Evolutionary conservation across 2,329 filamentous ascomycete species (phyloP), one percentile per base, ranked within the genome.

Genomic region (Gaeumannomyces tritici): DNA sequence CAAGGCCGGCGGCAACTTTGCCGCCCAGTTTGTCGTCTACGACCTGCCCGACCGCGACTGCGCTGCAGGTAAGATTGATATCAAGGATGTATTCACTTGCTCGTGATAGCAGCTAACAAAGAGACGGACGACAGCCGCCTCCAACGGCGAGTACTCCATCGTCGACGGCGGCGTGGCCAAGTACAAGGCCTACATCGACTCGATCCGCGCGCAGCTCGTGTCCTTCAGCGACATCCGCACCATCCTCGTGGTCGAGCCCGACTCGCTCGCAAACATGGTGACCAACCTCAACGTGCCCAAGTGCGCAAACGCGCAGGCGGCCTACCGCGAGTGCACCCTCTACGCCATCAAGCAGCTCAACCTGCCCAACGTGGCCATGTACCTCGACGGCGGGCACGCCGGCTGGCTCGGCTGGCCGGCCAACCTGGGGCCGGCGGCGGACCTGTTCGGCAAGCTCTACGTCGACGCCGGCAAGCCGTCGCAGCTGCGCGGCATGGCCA

Each of bases 1-100:
- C 67, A 64, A 69, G 62, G 72, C 71, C 42, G 74, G 74, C n/a
- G 75, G 70, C 59, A 73, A 69, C 64, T 79, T 81, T 63, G 78
- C 76, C 13, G 80, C 76, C 6, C 75, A 78, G 60, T 77, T 84
- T 57, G 82, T 84, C 61, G 77, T 85, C 62, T 85, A 85, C 69
- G 78, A 85, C 70, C 77, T 85, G 3, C 83, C 83, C 15, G 80
- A 83, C 68, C 80, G 83, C 70, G 83, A 85, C 73, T 85, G 83
- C 67, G 77, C 81, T 31, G 82, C 82, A 35, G 29, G 29, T 29
- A 35, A 35, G 4, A n/a, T n/a, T n/a, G n/a, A n/a, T n/a, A n/a
- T n/a, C n/a, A n/a, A n/a, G n/a, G n/a, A n/a, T n/a, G n/a, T n/a
- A n/a, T n/a, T n/a, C n/a, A n/a, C n/a, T n/a, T n/a, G n/a, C n/a